phyloP scores from a whole-genome alignment of 371 early-diverging fungal species.

The Lichtheimia corymbifera region DNA sequence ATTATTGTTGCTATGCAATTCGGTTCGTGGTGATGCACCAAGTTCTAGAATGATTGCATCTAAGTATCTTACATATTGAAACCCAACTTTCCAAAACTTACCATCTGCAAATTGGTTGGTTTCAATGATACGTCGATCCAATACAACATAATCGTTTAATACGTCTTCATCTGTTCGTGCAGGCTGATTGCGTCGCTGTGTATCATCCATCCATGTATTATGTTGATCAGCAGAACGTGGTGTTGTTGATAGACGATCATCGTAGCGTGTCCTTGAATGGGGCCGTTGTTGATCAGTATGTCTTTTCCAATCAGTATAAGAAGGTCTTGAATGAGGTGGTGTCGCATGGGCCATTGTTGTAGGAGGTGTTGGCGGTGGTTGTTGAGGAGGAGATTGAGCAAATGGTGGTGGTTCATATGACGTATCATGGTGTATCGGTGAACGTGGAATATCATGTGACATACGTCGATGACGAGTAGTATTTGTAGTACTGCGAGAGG shows the following conservation, averaged over 20 bases:
- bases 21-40: constrained; percentile 21
- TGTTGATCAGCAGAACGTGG: background rate
- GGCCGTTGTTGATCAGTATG: background rate
- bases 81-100: constrained; percentile 18
- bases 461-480: constrained; percentile 2
- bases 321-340: background rate
- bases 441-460: background rate
- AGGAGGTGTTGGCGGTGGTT: constrained; percentile 4
- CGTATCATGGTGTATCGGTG: background rate
- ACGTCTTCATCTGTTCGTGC: constrained; percentile 57
- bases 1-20: background rate
- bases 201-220: background rate
- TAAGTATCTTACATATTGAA: background rate
- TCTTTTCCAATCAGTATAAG: background rate
- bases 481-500: background rate
- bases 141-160: constrained; percentile 81
- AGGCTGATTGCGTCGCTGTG: constrained; percentile 1
- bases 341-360: background rate
- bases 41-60: constrained; percentile 14
- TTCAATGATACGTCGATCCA: constrained; percentile 82
- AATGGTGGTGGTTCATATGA: constrained; percentile 38
- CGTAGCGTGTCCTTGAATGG: background rate
- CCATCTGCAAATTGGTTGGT: constrained; percentile 88
- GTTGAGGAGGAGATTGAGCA: constrained; percentile 24
- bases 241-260: background rate